Evolutionary conservation across 2,329 filamentous ascomycete genomes (phyloP).

Genomic region (Sclerotinia borealis): DNA sequence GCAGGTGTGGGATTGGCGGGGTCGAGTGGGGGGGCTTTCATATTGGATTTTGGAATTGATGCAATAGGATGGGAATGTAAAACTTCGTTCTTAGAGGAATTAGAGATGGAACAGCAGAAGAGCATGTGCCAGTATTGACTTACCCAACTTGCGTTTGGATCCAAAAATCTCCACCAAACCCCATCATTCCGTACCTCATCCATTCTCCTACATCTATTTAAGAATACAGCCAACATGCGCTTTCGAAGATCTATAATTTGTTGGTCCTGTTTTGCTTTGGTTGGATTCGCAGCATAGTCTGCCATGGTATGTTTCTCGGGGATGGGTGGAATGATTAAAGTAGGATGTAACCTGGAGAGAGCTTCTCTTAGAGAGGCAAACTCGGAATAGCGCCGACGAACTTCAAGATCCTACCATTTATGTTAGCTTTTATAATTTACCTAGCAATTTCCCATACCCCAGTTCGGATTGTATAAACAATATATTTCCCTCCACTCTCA

Average conservation of each 20-base stretch:
- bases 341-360: slow-evolving; percentile 86
- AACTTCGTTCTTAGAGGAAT: slow-evolving; percentile 74
- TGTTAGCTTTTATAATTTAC: slow-evolving; percentile 18
- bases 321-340: slow-evolving; percentile 91
- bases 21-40: slow-evolving; percentile 93
- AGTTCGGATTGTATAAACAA: slow-evolving; percentile 94
- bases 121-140: slow-evolving; percentile 21
- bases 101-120: slow-evolving; percentile 13
- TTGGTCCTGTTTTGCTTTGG: slow-evolving; percentile 94
- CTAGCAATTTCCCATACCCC: slow-evolving; percentile 51
- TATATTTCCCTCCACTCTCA: slow-evolving; percentile 87
- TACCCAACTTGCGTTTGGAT: slow-evolving; percentile 99
- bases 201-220: slow-evolving; percentile 92
- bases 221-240: slow-evolving; percentile 91
- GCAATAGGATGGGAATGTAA: slow-evolving; percentile 83
- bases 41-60: slow-evolving; percentile 86
- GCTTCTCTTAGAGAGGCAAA: slow-evolving; percentile 88
- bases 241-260: slow-evolving; percentile 96
- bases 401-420: slow-evolving; percentile 72
- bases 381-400: slow-evolving; percentile 91
- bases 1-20: slow-evolving; percentile 85
- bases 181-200: slow-evolving; percentile 86
- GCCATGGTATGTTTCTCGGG: slow-evolving; percentile 99
- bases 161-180: slow-evolving; percentile 95
- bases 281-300: slow-evolving; percentile 96